Base-by-base conservation (phyloP, 192 early-diverging fungal genomes). In the Obelidium mucronatum region DNA sequence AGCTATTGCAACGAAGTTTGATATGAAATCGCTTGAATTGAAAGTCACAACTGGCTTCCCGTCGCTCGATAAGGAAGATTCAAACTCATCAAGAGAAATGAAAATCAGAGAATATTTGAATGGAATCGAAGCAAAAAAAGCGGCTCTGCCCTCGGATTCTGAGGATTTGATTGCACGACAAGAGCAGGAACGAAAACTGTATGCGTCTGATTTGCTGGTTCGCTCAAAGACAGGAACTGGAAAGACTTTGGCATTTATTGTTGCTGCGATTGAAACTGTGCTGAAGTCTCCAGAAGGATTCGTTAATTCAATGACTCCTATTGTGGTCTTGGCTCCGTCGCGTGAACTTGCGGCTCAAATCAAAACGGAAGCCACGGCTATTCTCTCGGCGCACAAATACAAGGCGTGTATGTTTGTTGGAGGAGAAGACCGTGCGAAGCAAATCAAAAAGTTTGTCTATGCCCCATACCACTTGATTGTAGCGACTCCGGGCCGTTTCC, bases 151-250 rank as follows among this genome's bases (percentile, higher is more conserved):
- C 31, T 11, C 28, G 26, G 35, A 30, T 4, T 42, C 39, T 39
- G 22, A 35, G 24, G 17, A 51, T 5, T 11, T 51, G 96, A 97
- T 77, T 83, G 96, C 65, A 90, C 97, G 82, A 92, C 96, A 68
- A 92, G 95, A 75, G 95, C 95, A 17, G 95, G 96, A 80, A 97
- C 96, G 17, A 96, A 95, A 79, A 96, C 96, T 0, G 96, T 96
- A 53, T 97, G 93, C 97, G 64, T 87, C 92, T 35, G 81, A 91
- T 0, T 37, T 91, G 36, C 89, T 97, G 86, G 91, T 94, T 70
- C 93, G 94, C 78, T 94, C 96, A 15, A 95, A 96, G 81, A 97
- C 96, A 15, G 95, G 95, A 66, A 95, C 94, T 0, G 95, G 95
- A 59, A 97, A 97, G 78, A 97, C 95, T 0, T 78, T 92, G 30